phyloP scores from a whole-genome alignment of 2,329 filamentous ascomycete genomes.

The Botrytis hyacinthi region DNA sequence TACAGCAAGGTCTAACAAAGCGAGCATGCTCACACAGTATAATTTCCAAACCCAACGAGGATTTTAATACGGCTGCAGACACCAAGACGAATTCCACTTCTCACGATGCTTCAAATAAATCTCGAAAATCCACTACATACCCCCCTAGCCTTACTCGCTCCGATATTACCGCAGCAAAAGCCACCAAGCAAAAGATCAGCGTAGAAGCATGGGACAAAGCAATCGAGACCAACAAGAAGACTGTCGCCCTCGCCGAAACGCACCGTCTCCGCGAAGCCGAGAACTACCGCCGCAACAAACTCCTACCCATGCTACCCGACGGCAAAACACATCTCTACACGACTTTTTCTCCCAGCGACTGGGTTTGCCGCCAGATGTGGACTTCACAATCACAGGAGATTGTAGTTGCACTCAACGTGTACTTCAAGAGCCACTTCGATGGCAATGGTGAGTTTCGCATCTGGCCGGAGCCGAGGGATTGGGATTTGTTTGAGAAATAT shows the following conservation, averaged over 20 bases:
- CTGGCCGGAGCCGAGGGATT: background rate
- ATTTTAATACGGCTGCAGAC: background rate
- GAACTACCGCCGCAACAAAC: background rate
- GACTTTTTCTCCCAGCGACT: background rate
- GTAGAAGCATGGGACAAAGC: background rate
- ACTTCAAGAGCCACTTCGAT: background rate
- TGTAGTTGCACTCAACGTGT: background rate
- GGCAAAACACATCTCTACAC: background rate
- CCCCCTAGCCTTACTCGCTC: background rate
- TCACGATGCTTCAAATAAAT: background rate
- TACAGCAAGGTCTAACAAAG: background rate
- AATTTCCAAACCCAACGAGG: background rate
- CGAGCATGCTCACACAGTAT: background rate
- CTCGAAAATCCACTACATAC: background rate
- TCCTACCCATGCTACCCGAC: background rate
- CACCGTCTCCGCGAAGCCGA: background rate
- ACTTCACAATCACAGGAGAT: background rate
- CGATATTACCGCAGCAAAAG: background rate
- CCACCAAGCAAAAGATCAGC: background rate
- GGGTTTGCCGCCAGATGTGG: background rate
- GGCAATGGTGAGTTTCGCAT: background rate
- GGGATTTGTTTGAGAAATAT: background rate
- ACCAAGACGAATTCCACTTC: background rate
- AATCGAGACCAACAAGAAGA: background rate
- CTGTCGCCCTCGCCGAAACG: background rate